Conservation (phyloP, 208 protist species). For the Leishmania aethiopica region DNA sequence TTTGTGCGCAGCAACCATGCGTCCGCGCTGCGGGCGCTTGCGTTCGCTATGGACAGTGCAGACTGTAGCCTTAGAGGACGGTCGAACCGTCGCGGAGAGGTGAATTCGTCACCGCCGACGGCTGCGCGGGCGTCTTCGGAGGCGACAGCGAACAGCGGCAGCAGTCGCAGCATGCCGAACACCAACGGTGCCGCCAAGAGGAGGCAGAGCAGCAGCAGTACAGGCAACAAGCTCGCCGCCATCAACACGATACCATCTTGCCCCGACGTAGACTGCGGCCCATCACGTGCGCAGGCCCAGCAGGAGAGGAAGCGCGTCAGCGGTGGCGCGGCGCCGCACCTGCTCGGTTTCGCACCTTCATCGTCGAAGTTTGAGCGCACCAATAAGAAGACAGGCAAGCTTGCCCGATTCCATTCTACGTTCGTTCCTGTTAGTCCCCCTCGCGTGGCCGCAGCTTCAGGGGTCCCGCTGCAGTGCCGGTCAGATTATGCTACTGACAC, state of each 20-base stretch:
- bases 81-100: neutral
- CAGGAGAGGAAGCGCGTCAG: neutral
- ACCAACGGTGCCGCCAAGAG: neutral
- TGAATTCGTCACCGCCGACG: neutral
- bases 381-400: neutral
- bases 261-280: neutral
- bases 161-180: neutral
- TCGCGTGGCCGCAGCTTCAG: neutral
- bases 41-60: neutral
- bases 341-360: neutral
- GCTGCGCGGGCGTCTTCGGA: neutral
- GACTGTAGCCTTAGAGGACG: neutral
- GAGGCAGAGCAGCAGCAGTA: neutral
- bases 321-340: neutral
- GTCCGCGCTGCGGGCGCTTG: slow-evolving; percentile 15
- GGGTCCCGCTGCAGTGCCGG: neutral
- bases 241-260: neutral
- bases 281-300: neutral
- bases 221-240: neutral
- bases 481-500: neutral
- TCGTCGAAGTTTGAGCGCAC: neutral
- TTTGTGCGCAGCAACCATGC: slow-evolving; percentile 38
- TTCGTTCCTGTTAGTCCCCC: neutral
- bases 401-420: neutral
- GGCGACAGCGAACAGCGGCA: neutral